phyloP scores from a whole-genome alignment of 805 yeast species.

The Barnettozyma salicaria region DNA sequence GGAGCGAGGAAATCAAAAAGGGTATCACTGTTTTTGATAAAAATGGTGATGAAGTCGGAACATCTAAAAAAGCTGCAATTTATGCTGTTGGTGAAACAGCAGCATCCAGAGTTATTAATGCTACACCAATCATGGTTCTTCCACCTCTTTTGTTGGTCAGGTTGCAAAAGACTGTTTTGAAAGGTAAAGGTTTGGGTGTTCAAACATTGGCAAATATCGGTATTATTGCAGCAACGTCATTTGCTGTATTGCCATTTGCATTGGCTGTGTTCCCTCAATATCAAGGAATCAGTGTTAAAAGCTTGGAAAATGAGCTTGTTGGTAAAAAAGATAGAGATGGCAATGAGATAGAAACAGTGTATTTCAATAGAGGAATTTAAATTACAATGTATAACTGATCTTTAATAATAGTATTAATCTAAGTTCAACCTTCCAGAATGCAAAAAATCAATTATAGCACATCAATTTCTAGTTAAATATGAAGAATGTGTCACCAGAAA shows the following conservation, averaged over 20 bases:
- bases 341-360: constrained; percentile 48
- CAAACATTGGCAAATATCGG: constrained; percentile 79
- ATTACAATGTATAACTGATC: neutral
- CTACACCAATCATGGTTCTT: constrained; percentile 95
- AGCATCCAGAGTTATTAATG: constrained; percentile 87
- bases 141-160: constrained; percentile 84
- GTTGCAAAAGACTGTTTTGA: constrained; percentile 65
- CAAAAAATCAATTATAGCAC: too few species aligned
- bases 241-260: constrained; percentile 89
- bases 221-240: constrained; percentile 76
- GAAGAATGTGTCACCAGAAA: constrained; percentile 67
- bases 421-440: too few species aligned
- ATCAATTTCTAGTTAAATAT: too few species aligned
- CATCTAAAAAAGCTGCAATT: constrained; percentile 79
- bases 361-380: constrained; percentile 92
- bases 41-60: constrained; percentile 62
- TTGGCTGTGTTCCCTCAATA: constrained; percentile 93
- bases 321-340: constrained; percentile 60
- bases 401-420: too few species aligned
- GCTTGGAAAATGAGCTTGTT: constrained; percentile 61
- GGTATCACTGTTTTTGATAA: constrained; percentile 71
- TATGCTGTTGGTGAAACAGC: constrained; percentile 98
- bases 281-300: constrained; percentile 49
- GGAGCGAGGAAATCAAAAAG: constrained; percentile 86
- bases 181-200: constrained; percentile 56